Conservation (phyloP, 2,329 filamentous ascomycete species). For the Fusarium pseudograminearum region DNA sequence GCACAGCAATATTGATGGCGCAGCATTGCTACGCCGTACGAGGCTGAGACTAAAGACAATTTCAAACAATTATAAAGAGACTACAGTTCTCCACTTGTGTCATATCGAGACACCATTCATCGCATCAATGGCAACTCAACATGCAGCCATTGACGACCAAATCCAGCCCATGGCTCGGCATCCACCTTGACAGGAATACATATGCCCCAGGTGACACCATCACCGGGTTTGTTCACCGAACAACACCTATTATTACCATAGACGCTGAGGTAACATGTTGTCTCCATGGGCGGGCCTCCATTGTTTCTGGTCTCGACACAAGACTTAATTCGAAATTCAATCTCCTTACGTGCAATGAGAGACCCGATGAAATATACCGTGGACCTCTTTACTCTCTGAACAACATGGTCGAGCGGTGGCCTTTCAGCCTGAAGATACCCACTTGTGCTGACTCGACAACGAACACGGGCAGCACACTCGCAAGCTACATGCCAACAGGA, state of each 20-base stretch:
- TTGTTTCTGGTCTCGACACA: not conserved
- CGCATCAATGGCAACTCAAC: not conserved
- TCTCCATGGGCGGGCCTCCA: conserved; percentile 43
- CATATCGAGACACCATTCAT: not conserved
- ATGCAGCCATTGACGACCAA: not conserved
- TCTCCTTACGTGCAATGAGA: conserved; percentile 2
- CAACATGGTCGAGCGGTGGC: conserved; percentile 14
- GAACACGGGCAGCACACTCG: not conserved
- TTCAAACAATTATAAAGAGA: not conserved
- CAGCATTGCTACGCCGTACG: not conserved
- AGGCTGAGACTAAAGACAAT: not conserved
- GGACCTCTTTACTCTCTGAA: conserved; percentile 39
- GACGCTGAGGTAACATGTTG: conserved; percentile 38
- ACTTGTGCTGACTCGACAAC: conserved; percentile 35
- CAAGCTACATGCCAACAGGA: not conserved
- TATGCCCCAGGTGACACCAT: conserved; percentile 47
- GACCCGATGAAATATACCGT: not conserved
- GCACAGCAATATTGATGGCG: not conserved
- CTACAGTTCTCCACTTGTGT: not conserved
- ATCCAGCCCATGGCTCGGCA: conserved; percentile 11
- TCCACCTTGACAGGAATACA: conserved; percentile 9
- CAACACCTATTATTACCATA: conserved; percentile 34
- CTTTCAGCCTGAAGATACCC: conserved; percentile 40
- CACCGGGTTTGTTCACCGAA: conserved; percentile 44
- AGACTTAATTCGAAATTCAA: not conserved